Conservation (phyloP, 2,329 filamentous ascomycete species). For the Rachicladosporium sp. region DNA sequence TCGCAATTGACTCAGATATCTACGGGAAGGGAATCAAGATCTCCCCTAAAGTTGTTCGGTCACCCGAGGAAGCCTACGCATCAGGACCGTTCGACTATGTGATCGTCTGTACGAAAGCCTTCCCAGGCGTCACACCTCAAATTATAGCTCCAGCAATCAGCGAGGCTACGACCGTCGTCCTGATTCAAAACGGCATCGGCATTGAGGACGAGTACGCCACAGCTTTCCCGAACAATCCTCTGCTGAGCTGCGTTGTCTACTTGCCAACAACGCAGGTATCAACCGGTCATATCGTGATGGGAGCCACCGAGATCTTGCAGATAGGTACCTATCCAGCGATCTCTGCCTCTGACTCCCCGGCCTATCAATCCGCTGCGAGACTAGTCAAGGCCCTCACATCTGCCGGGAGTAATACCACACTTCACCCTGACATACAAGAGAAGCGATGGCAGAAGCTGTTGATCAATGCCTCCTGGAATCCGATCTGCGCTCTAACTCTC, state of each 20-base stretch:
- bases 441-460: conserved; percentile 50
- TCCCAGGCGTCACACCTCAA: conserved; percentile 23
- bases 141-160: conserved; percentile 29
- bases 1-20: conserved; percentile 28
- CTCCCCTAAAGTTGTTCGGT: conserved; percentile 23
- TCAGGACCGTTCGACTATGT: conserved; percentile 33
- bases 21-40: conserved; percentile 26
- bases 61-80: conserved; percentile 24
- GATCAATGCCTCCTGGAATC: conserved; percentile 50
- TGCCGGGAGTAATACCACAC: conserved; percentile 35
- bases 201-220: conserved; percentile 44
- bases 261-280: conserved; percentile 36
- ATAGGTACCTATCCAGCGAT: conserved; percentile 37
- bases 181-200: conserved; percentile 50
- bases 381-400: conserved; percentile 23
- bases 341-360: background rate
- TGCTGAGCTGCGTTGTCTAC: conserved; percentile 46
- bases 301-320: conserved; percentile 36
- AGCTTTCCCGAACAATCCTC: conserved; percentile 38
- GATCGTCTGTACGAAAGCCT: conserved; percentile 36
- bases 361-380: conserved; percentile 9
- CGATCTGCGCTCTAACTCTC: conserved; percentile 41
- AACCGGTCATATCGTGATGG: conserved; percentile 36
- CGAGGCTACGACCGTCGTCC: conserved; percentile 39
- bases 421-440: conserved; percentile 43